Conservation (phyloP, 805 yeast genomes). For the Saccharomyces eubayanus region DNA sequence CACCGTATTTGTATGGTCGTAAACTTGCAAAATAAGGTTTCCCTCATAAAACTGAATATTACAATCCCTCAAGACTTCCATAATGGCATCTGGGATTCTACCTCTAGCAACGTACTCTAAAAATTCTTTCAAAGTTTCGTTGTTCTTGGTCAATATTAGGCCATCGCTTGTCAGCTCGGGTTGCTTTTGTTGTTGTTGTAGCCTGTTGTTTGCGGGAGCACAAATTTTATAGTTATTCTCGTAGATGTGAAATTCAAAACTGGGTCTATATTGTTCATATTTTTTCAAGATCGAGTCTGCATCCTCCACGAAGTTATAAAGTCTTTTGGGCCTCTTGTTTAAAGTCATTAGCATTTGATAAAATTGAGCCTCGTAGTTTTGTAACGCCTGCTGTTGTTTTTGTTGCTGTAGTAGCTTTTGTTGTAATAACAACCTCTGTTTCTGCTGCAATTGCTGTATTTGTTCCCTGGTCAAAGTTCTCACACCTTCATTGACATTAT, state of each 20-base stretch:
- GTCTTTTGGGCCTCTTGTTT: conserved; percentile 36
- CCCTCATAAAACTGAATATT: conserved; percentile 84
- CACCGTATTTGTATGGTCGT: conserved; percentile 62
- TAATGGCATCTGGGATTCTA: conserved; percentile 79
- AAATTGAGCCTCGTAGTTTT: conserved; percentile 36
- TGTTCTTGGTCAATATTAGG: conserved; percentile 63
- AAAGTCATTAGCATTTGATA: conserved; percentile 30
- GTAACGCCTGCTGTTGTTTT: conserved; percentile 35
- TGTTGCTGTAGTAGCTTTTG: conserved; percentile 22
- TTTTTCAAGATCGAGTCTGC: conserved; percentile 66
- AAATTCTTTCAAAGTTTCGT: conserved; percentile 71
- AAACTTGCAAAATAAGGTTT: conserved; percentile 75
- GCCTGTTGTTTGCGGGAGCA: conserved; percentile 43
- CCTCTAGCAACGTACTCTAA: conserved; percentile 71
- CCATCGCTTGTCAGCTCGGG: conserved; percentile 46
- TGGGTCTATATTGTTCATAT: conserved; percentile 68
- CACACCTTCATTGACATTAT: conserved; percentile 18
- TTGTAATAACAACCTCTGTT: conserved; percentile 29
- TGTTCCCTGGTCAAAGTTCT: conserved; percentile 5
- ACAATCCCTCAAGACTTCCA: conserved; percentile 83
- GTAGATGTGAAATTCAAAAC: conserved; percentile 81
- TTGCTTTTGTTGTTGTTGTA: conserved; percentile 32
- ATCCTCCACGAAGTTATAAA: conserved; percentile 58
- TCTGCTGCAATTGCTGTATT: conserved; percentile 25
- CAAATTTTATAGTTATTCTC: conserved; percentile 89